Evolutionary conservation across 257 asterid genomes (phyloP).

Genomic region (Schizonepeta tenuifolia): DNA sequence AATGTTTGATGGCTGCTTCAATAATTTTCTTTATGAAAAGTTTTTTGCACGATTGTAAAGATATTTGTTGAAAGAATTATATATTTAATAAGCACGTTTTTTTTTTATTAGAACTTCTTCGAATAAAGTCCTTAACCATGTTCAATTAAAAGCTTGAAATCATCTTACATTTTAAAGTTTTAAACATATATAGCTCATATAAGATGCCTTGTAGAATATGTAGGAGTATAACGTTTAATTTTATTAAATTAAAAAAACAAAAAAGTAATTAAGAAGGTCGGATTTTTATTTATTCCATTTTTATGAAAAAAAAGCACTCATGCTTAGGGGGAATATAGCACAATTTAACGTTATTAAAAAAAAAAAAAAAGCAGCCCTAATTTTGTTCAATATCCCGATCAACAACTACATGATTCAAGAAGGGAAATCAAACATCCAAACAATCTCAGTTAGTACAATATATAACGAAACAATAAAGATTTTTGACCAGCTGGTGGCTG

Average conservation of each 20-base stretch:
- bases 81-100: not conserved
- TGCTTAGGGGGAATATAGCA: not conserved
- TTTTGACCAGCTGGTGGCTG: too few relatives aligned
- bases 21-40: conserved; percentile 1
- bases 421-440: too few relatives aligned
- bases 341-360: too few relatives aligned
- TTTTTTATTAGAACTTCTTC: not conserved
- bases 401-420: too few relatives aligned
- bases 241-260: not conserved
- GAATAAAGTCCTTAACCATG: not conserved
- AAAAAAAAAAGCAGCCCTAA: too few relatives aligned
- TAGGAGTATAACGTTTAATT: not conserved
- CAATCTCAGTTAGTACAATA: too few relatives aligned
- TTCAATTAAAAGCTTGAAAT: not conserved
- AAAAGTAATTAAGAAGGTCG: not conserved
- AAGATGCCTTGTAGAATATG: not conserved
- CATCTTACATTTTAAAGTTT: not conserved
- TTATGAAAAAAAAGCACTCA: not conserved
- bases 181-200: not conserved
- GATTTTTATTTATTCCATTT: not conserved
- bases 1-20: not conserved
- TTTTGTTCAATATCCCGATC: too few relatives aligned
- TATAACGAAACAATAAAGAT: too few relatives aligned
- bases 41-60: conserved; percentile 3
- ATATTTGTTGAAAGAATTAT: not conserved